Evolutionary conservation across 176 grass and related monocot species (phyloP).

Genomic region (Cocos nucifera): DNA sequence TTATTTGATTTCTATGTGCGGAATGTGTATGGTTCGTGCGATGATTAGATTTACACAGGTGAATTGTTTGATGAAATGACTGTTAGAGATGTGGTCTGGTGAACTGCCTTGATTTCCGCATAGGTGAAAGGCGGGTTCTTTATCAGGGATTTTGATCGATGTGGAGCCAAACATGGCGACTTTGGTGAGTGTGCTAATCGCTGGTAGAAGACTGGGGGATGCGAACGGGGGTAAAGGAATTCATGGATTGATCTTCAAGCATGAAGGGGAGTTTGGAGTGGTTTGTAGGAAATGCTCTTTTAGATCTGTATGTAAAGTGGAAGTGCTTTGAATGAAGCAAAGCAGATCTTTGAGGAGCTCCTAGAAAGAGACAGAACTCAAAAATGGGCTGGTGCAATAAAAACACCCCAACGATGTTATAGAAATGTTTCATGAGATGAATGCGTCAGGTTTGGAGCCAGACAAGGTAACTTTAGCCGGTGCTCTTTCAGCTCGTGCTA

Average conservation of each 20-base stretch:
- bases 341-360: conserved; percentile 25
- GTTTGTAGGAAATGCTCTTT: conserved; percentile 26
- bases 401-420: conserved; percentile 22
- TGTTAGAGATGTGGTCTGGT: conserved; percentile 29
- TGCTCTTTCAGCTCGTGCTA: conserved; percentile 38
- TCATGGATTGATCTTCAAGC: conserved; percentile 25
- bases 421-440: conserved; percentile 36
- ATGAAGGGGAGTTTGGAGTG: conserved; percentile 10
- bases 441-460: conserved; percentile 22
- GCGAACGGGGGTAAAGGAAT: conserved; percentile 7
- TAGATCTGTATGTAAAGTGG: conserved; percentile 49
- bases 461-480: conserved; percentile 37
- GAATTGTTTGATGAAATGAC: conserved; percentile 49
- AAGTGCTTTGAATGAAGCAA: conserved; percentile 23
- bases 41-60: conserved; percentile 11
- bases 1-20: conserved; percentile 14
- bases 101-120: conserved; percentile 31
- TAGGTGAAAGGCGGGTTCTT: conserved; percentile 21
- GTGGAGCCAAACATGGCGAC: conserved; percentile 16
- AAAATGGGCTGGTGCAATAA: conserved; percentile 42
- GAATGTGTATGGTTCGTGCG: conserved; percentile 22
- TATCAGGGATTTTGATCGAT: conserved; percentile 16
- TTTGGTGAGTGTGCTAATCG: conserved; percentile 17
- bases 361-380: conserved; percentile 27
- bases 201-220: conserved; percentile 23